Evolutionary conservation across 495 filamentous ascomycete species (phyloP).

Genomic region (Penicillium nucicola): DNA sequence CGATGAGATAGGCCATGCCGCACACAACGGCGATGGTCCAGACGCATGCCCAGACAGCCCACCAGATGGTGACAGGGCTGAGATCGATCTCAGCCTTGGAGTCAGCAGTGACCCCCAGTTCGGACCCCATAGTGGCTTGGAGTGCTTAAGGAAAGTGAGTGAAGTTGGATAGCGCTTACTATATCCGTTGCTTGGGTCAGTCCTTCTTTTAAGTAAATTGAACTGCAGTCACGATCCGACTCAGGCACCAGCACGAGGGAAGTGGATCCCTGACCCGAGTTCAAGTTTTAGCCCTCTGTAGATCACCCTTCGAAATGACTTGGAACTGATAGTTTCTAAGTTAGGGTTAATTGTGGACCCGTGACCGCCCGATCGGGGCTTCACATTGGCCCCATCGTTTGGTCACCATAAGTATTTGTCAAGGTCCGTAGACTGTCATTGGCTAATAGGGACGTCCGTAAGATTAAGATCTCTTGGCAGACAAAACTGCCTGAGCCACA

Average conservation of each 20-base stretch:
- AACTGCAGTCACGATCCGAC: no score
- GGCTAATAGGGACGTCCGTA: background rate
- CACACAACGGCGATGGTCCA: conserved; percentile 54
- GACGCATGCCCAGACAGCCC: conserved; percentile 31
- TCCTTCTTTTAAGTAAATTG: background rate
- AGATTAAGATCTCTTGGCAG: conserved; percentile 8
- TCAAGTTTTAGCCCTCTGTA: no score
- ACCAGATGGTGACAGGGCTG: conserved; percentile 32
- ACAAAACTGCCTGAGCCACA: background rate
- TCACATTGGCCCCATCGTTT: background rate
- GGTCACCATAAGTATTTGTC: background rate
- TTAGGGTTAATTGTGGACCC: background rate
- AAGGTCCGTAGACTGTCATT: background rate
- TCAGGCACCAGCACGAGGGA: no score
- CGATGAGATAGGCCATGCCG: conserved; percentile 54
- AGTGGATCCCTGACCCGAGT: no score
- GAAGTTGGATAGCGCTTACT: conserved; percentile 26
- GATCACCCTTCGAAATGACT: no score
- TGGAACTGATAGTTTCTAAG: no score
- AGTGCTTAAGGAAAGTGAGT: conserved; percentile 27
- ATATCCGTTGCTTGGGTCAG: background rate
- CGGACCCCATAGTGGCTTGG: conserved; percentile 30
- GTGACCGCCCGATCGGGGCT: background rate
- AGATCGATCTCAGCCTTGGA: conserved; percentile 24
- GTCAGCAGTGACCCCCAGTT: conserved; percentile 29